phyloP scores from a whole-genome alignment of 192 early-diverging fungal genomes.

The Entomortierella lignicola region DNA sequence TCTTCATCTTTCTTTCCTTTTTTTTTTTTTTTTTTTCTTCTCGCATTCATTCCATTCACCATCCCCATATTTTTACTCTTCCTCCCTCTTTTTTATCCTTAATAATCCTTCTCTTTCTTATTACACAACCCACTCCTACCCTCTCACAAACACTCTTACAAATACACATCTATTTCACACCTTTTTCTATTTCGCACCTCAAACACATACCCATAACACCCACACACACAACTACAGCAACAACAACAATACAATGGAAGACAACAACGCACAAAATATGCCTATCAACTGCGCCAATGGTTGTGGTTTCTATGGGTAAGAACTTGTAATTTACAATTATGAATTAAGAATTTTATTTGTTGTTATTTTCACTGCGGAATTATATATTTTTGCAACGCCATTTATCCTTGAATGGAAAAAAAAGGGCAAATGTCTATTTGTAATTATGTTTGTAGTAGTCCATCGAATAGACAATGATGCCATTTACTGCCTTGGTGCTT shows the following conservation, averaged over 20 bases:
- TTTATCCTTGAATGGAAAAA: too few species aligned
- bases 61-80: neutral
- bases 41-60: too few species aligned
- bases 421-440: too few species aligned
- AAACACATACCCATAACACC: too few species aligned
- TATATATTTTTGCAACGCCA: too few species aligned
- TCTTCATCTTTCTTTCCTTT: neutral
- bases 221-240: too few species aligned
- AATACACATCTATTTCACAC: too few species aligned
- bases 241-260: conserved; percentile 75
- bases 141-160: neutral
- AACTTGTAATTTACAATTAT: neutral
- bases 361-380: neutral
- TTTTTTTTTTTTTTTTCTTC: neutral
- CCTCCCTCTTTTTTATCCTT: neutral
- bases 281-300: conserved; percentile 73
- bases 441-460: too few species aligned
- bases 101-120: neutral
- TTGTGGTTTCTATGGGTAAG: conserved; percentile 80
- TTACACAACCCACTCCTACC: neutral
- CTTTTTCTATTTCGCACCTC: too few species aligned
- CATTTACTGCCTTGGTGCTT: too few species aligned
- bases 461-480: too few species aligned
- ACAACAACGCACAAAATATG: conserved; percentile 70
- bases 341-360: neutral